phyloP scores from a whole-genome alignment of 2,329 filamentous ascomycete species.

The Cercospora sojina region DNA sequence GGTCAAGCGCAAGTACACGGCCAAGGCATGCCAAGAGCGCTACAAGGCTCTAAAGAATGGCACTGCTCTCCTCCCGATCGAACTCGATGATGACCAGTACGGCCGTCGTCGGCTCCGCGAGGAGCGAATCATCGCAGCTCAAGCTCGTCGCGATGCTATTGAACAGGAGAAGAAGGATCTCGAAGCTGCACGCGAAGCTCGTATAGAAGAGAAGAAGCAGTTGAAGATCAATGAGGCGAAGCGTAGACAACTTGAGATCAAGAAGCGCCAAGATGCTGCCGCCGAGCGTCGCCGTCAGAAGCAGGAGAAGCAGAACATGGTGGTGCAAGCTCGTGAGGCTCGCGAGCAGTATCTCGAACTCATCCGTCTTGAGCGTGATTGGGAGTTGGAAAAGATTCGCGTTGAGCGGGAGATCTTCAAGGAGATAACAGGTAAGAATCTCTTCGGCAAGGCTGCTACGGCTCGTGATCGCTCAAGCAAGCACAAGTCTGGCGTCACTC shows the following conservation, averaged over 20 bases:
- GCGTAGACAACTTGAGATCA: constrained; percentile 10
- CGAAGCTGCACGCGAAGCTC: constrained; percentile 25
- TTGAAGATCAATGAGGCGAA: constrained; percentile 17
- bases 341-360: constrained; percentile 14
- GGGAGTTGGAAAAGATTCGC: constrained; percentile 22
- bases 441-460: constrained; percentile 10
- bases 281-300: constrained; percentile 21
- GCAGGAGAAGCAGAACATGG: constrained; percentile 20
- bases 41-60: constrained; percentile 44
- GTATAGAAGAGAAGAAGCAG: constrained; percentile 21
- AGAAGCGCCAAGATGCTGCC: constrained; percentile 19
- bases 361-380: constrained; percentile 25
- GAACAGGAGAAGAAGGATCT: constrained; percentile 18
- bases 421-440: constrained; percentile 23
- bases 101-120: constrained; percentile 39
- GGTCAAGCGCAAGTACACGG: constrained; percentile 44
- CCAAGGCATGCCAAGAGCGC: constrained; percentile 48
- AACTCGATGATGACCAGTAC: constrained; percentile 44
- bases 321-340: constrained; percentile 9
- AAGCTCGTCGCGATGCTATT: constrained; percentile 28
- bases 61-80: constrained; percentile 48
- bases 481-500: constrained; percentile 15
- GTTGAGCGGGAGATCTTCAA: constrained; percentile 25
- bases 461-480: background rate
- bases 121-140: constrained; percentile 31